These are phyloP conservation scores for Penicillium italicum DNA, from an alignment of 2,329 filamentous ascomycete species.

Conservation along the genomic window DNA sequence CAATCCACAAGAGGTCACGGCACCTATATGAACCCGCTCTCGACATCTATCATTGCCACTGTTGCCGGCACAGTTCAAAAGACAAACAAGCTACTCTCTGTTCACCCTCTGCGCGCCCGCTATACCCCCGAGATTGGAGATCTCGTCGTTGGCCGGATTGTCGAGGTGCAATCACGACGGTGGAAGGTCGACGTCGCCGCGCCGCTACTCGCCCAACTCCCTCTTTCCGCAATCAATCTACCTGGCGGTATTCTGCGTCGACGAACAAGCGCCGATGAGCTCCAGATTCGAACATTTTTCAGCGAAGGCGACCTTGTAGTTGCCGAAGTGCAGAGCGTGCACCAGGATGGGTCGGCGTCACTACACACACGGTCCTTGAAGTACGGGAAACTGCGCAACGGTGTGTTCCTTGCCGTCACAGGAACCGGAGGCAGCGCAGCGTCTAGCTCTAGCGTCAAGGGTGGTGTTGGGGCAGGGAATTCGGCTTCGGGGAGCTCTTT, in stretches of 20 bases:
- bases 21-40: slow-evolving; percentile 66
- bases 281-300: slow-evolving; percentile 97
- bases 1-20: slow-evolving; percentile 73
- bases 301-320: slow-evolving; percentile 90
- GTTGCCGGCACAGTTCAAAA: slow-evolving; percentile 86
- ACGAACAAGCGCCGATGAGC: slow-evolving; percentile 89
- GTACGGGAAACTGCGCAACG: slow-evolving; percentile 94
- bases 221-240: slow-evolving; percentile 86
- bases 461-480: slow-evolving; percentile 33
- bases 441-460: slow-evolving; percentile 31
- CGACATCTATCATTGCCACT: slow-evolving; percentile 74
- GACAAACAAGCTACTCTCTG: slow-evolving; percentile 94
- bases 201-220: slow-evolving; percentile 77
- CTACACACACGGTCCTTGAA: slow-evolving; percentile 87
- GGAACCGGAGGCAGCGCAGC: slow-evolving; percentile 71
- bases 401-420: slow-evolving; percentile 76
- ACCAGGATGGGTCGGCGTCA: slow-evolving; percentile 77
- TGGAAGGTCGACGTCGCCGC: slow-evolving; percentile 96
- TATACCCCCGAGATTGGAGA: slow-evolving; percentile 97
- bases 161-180: slow-evolving; percentile 86
- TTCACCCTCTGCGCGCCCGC: slow-evolving; percentile 82
- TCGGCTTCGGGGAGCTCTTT: slow-evolving; percentile 47
- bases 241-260: slow-evolving; percentile 89
- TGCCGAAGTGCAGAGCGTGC: slow-evolving; percentile 88
- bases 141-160: slow-evolving; percentile 86